phyloP scores from a whole-genome alignment of 2,329 filamentous ascomycete species.

The Cryoendolithus antarcticus region DNA sequence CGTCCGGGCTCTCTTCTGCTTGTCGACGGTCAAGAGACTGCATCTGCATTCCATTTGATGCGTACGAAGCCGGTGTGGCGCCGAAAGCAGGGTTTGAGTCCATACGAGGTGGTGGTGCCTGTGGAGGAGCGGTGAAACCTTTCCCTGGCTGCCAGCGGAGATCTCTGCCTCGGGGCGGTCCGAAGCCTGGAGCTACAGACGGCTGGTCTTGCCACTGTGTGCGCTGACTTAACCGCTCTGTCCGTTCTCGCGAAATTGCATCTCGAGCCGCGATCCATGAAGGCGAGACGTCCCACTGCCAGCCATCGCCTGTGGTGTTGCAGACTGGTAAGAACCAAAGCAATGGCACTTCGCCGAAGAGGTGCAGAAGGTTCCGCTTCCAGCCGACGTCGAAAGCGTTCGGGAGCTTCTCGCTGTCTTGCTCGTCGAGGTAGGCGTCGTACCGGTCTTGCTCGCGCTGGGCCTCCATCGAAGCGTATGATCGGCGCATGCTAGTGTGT shows the following conservation, averaged over 20 bases:
- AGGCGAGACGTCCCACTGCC: constrained; percentile 79
- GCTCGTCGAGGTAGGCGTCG: constrained; percentile 73
- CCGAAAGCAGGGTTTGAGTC: too few species aligned
- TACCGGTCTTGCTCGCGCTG: constrained; percentile 57
- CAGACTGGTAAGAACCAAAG: constrained; percentile 72
- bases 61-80: constrained; percentile 1
- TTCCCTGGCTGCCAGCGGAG: constrained; percentile 16
- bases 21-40: constrained; percentile 27
- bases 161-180: constrained; percentile 6
- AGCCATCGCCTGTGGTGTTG: constrained; percentile 84
- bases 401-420: constrained; percentile 75
- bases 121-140: background rate
- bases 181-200: constrained; percentile 1
- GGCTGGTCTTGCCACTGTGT: constrained; percentile 17
- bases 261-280: constrained; percentile 65
- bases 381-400: constrained; percentile 89
- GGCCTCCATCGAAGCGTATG: constrained; percentile 47
- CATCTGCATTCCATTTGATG: constrained; percentile 25
- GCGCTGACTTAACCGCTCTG: constrained; percentile 20
- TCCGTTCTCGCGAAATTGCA: constrained; percentile 33
- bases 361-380: constrained; percentile 63
- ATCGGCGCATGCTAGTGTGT: constrained; percentile 28
- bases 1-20: constrained; percentile 9
- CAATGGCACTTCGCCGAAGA: constrained; percentile 62
- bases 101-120: background rate